Evolutionary conservation across 257 asterid species (phyloP), one percentile per base, ranked within the genome.

Genomic region (Parsonsia alboflavescens): DNA sequence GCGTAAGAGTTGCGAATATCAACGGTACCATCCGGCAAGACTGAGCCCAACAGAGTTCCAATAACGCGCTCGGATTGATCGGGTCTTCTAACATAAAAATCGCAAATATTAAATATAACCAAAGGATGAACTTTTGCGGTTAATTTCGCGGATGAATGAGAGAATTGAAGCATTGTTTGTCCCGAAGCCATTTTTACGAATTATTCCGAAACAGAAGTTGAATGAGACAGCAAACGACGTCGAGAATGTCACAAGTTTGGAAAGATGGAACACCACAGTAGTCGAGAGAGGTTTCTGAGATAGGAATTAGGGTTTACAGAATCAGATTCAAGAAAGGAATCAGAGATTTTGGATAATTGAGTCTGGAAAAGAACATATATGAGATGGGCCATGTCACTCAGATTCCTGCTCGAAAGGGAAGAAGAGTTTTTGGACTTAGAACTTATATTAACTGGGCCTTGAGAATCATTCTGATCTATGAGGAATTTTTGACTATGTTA

Each of bases 21-120:
- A 2, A 95, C 86, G 15, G 97, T 88, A 7, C 99, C 99, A 77
- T 92, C 99, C 0, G 97, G 90, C 11, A 95, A 79, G 21, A 92
- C 93, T 13, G 97, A 95, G 41, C 99, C 99, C 69, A 92, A 94
- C 12, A 95, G 92, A 61, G 98, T 90, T 56, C 99, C 99, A 63
- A 95, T 92, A 39, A 92, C 94, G 61, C 99, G 93, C 61, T 88
- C 97, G 19, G 97, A 85, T 81, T 89, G 96, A 85, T 95, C 99
- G 0, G 98, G 98, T 65, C 99, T 84, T 80, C 98, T 77, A 2
- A 93, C 98, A 66, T 83, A 93, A 76, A 88, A 89, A 75, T 93
- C 98, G 72, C 96, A 88, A 26, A 93, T 90, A 78, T 93, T 93
- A 83, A 83, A 90, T n/a, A 93, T 83, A 9, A 93, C 97, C 16